Evolutionary conservation across 352 stramenopile genomes (phyloP), one percentile per base, ranked within the genome.

Genomic region (Phytophthora capsici): DNA sequence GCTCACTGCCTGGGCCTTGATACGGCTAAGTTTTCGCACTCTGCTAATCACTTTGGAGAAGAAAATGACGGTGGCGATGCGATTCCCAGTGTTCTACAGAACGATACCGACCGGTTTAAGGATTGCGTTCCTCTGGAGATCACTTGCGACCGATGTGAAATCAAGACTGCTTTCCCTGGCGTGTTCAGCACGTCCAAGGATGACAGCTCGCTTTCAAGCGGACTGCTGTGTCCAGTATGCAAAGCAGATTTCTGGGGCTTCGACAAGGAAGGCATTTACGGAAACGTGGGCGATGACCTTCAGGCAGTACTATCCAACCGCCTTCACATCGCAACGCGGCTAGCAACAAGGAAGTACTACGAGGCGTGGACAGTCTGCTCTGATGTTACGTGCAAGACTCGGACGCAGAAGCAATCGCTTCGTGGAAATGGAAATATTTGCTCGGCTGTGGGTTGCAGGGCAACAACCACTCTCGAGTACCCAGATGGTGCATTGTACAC

Each of bases 1-100:
- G 97, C 97, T 34, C 84, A 98, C 55, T 98, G 97, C 57, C 84
- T 99, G 12, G 98, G 98, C 13, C 80, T 99, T 6, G 98, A 99
- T 68, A 92, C 94, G 19, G 80, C 81, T 13, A 98, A 98, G 54
- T 99, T 99, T 57, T 96, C 87, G 17, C 79, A 94, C 57, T 74
- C 88, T 22, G 67, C 78, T 3, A 88, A 90, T 47, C 82, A 90
- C 59, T 75, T 88, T 60, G 79, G 78, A 14, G 94, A 98, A 57
- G 84, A 98, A 17, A 89, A 91, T 6, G 90, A 96, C 36, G 78
- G 75, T 28, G 80, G 77, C 22, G 91, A 95, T 56, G 77, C 93
- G 13, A 98, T 96, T 44, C 91, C 93, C 6, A 96, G 86, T 30
- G 88, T 95, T 49, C 63, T 94, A 22, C 91, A 96, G 63, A 81